Evolutionary conservation across 768 basidiomycete genomes (phyloP).

Genomic region (Saitozyma sp.): DNA sequence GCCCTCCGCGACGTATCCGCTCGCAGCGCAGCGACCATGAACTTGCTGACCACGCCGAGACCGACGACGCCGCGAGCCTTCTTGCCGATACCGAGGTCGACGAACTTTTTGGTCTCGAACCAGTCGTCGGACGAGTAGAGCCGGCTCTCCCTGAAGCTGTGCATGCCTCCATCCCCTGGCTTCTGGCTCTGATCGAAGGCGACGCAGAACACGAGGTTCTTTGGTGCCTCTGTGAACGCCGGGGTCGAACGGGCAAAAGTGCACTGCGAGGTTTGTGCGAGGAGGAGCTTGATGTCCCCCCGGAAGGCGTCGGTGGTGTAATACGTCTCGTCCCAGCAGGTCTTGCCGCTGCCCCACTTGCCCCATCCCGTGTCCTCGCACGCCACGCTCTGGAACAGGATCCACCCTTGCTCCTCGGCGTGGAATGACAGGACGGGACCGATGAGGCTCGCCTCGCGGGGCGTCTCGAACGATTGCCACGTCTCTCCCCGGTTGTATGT

Average conservation of each 20-base stretch:
- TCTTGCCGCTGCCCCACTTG: conserved; percentile 48
- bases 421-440: conserved; percentile 82
- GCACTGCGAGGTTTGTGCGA: conserved; percentile 73
- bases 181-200: conserved; percentile 66
- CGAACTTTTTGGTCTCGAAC: conserved; percentile 68
- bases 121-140: conserved; percentile 85
- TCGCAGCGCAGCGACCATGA: conserved; percentile 83
- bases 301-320: conserved; percentile 84
- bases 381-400: conserved; percentile 47
- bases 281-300: conserved; percentile 61
- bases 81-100: conserved; percentile 80
- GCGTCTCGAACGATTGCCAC: conserved; percentile 79
- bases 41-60: conserved; percentile 89
- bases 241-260: conserved; percentile 84
- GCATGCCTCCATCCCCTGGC: conserved; percentile 35
- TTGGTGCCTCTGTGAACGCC: conserved; percentile 73
- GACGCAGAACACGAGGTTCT: conserved; percentile 82
- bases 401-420: conserved; percentile 62
- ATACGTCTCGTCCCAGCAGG: conserved; percentile 67
- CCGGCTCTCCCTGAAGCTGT: conserved; percentile 62
- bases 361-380: conserved; percentile 48
- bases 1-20: conserved; percentile 57
- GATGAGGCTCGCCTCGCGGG: conserved; percentile 49
- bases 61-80: conserved; percentile 86
- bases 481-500: conserved; percentile 83